Evolutionary conservation across 257 asterid genomes (phyloP).

Genomic region (Jacaranda copaia): DNA sequence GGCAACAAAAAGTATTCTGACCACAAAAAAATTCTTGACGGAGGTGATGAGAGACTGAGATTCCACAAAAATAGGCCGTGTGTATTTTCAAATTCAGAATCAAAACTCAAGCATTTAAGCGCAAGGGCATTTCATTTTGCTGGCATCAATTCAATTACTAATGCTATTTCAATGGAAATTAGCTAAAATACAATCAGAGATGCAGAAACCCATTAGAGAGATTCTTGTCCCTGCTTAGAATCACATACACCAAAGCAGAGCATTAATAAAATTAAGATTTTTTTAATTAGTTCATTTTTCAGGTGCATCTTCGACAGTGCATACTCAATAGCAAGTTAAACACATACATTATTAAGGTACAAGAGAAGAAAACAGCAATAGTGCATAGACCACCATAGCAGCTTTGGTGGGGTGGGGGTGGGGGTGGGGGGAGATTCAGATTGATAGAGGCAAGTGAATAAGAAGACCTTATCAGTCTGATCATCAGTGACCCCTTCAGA

Average conservation of each 20-base stretch:
- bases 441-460: slow-evolving; percentile 5
- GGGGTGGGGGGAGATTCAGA: no score
- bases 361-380: not conserved
- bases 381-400: not conserved
- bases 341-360: not conserved
- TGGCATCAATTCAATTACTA: not conserved
- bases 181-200: not conserved
- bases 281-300: not conserved
- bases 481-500: slow-evolving; percentile 52
- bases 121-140: not conserved
- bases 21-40: not conserved
- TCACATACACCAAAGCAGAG: no score
- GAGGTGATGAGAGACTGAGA: not conserved
- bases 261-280: no score
- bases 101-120: not conserved
- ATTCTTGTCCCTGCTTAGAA: no score
- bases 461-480: slow-evolving; percentile 61
- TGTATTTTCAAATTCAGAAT: not conserved
- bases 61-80: not conserved
- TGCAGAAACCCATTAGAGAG: no score
- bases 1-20: not conserved
- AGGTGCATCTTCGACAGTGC: not conserved
- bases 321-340: slow-evolving; percentile 1
- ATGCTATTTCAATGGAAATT: not conserved
- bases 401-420: no score